Base-by-base conservation (phyloP, 352 stramenopile genomes). In the Pythium insidiosum region DNA sequence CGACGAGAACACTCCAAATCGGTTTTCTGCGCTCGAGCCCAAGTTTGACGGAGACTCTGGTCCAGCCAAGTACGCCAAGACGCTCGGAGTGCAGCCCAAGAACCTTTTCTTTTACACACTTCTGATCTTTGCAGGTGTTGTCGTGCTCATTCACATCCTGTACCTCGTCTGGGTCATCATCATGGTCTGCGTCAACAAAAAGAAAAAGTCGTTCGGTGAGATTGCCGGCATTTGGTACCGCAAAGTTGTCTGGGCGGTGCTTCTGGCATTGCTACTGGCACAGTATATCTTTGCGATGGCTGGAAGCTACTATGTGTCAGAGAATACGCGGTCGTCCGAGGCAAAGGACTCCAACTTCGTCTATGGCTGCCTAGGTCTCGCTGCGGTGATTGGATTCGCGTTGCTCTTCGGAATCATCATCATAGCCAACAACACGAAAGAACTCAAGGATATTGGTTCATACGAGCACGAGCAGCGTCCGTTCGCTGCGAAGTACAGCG, bases 271-370 rank as follows among this genome's bases (percentile, higher is more conserved):
- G 35, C 47, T 94, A 13, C 34, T 94, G 47, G 76, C 77, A 31
- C 75, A 91, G 56, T 94, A 94, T 66, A 94, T 88, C 55, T 82
- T 94, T 37, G 68, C 73, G 3, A 94, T 94, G 81, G 67, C 75
- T 5, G 78, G 81, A 15, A 83, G 71, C 47, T 91, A 75, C 46
- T 78, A 84, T 30, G 61, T 88, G 19, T 88, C 81, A 44, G 18
- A 66, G 21, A 68, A 68, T 22, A 60, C 61, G 3, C 53, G 48
- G 6, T 62, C 50, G 20, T 45, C 53, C 20, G 63, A 61, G 2
- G 58, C 63, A 10, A 63, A 50, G 23, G 61, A 75, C 25, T 54
- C 53, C 20, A 33, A 53, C 4, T 83, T 67, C 30, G 49, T 55
- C 7, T 30, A 80, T 13, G 79, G 62, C 10, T 68, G 79, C 18